Evolutionary conservation across 1,284 basidiomycete species (phyloP), one percentile per base, ranked within the genome.

Genomic region (Melampsora larici-populina): DNA sequence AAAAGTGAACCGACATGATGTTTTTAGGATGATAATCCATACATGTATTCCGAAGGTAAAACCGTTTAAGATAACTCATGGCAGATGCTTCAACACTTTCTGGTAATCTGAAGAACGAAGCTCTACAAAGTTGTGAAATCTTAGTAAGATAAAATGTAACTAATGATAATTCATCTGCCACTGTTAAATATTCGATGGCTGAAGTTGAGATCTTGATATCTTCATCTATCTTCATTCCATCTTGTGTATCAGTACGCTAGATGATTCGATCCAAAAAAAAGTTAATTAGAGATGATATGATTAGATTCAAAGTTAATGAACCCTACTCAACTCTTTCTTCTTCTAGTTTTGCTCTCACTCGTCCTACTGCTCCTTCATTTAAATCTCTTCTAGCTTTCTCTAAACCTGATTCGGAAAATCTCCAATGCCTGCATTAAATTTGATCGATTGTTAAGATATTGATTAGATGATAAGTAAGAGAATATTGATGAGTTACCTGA

Each of bases 21-120:
- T 92, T 92, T 85, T 97, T 97, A 0, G 96, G 97, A 85, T 99
- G 97, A 89, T 93, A 97, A 83, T 99, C 95, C 94, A 99, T 97
- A 72, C 94, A 93, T 1, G 94, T 97, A 82, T 99, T 99, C 85
- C 92, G 91, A 73, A 99, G 87, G 83, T 99, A 99, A 85, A 99
- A 99, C 5, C 97, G 88, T 84, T 99, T 99, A 80, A 99, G 86
- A 84, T 95, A 98, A 64, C 88, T 90, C 78, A 93, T 89, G 0
- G 94, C 93, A 0, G 95, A 97, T 0, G 94, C 91, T 83, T 96
- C 93, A 2, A 98, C 93, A 81, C 92, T 90, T 81, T 97, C 93
- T 0, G 93, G 91, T 81, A 97, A 91, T 24, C 90, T 89, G 82
- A 97, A 94, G 78, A 90, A 89, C 1, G 66, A 69, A 31, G 74